Base-by-base conservation (phyloP, 345 rosid species). In the Euphorbia peplus region DNA sequence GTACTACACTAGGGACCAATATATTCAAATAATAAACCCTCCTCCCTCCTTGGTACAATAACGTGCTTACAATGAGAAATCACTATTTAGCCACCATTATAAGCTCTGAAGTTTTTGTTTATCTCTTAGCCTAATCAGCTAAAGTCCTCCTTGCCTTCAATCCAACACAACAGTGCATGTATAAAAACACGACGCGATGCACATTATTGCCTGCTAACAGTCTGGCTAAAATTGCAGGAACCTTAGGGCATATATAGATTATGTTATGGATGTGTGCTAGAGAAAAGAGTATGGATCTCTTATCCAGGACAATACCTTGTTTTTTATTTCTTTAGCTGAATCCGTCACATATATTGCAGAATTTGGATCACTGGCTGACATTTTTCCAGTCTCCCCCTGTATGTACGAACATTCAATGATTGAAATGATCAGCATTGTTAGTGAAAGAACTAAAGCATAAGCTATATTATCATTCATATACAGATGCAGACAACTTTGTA, bases 291-390 rank as follows among this genome's bases (percentile, higher is more conserved):
- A 0, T 56, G 32, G 19, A 28, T 32, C 11, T 9, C 47, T 19
- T 61, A 58, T 58, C 47, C 44, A 60, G 63, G 47, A 75, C 4
- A 72, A 65, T 61, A 91, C 98, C 97, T 93, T 93, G 82, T 82
- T 76, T 69, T 83, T 84, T 18, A 93, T 93, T 48, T 83, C 87
- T 72, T 91, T 89, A 4, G 85, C 86, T 18, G 95, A 81, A 79
- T 93, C 97, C 65, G 93, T 91, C 72, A 93, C 96, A 70, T 91
- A 91, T 73, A 93, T 87, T 29, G 97, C 97, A 21, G 97, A 93
- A 80, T 89, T 91, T 60, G 97, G 90, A 83, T 93, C 96, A 80
- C 95, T 91, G 44, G 99, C 97, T 13, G 97, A 91, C 99, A 93
- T 91, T 82, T 93, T 93, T 56, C 97, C 96, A 4, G 85, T 84